Percentiles rank a stretch among this genome's conserved stretches.
Conservation (phyloP, 176 grass and related monocot species). For the Bonia amplexicaulis region DNA sequence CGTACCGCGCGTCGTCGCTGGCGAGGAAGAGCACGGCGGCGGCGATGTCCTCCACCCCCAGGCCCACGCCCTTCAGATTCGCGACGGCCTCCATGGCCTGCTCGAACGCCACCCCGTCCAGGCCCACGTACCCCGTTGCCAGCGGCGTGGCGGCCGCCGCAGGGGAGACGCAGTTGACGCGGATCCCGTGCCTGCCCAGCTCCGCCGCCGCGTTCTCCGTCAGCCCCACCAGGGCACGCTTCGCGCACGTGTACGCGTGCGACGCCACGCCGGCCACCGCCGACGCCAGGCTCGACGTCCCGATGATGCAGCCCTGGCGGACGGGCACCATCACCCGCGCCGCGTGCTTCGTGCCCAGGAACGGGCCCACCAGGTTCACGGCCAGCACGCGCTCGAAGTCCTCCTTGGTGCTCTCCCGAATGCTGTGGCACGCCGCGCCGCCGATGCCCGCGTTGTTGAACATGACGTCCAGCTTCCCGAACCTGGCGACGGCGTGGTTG, state of each 20-base stretch:
- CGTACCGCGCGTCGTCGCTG: conserved; percentile 45
- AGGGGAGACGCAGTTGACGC: conserved; percentile 53
- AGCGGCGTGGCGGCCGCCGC: conserved; percentile 32
- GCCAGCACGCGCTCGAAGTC: conserved; percentile 47
- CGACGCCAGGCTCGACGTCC: conserved; percentile 37
- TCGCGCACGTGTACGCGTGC: conserved; percentile 46
- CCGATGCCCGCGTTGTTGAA: conserved; percentile 64
- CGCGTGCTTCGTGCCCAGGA: conserved; percentile 60
- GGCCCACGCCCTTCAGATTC: conserved; percentile 41
- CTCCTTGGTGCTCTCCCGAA: conserved; percentile 37
- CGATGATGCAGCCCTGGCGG: conserved; percentile 37
- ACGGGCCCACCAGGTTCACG: conserved; percentile 42
- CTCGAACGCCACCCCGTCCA: conserved; percentile 40
- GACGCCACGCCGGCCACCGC: conserved; percentile 15
- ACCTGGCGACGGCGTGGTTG: conserved; percentile 36
- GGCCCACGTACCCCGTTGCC: conserved; percentile 13
- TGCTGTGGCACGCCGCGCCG: conserved; percentile 38
- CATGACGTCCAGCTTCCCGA: conserved; percentile 50
- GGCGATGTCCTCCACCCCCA: conserved; percentile 42
- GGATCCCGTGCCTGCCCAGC: conserved; percentile 44
- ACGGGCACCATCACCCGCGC: conserved; percentile 46
- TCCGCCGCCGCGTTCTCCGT: conserved; percentile 45
- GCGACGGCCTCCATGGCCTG: conserved; percentile 20
- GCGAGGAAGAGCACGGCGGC: conserved; percentile 47
- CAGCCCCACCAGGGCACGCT: conserved; percentile 43